Base-by-base conservation (phyloP, 352 stramenopile species). In the Globisporangium viniferum region DNA sequence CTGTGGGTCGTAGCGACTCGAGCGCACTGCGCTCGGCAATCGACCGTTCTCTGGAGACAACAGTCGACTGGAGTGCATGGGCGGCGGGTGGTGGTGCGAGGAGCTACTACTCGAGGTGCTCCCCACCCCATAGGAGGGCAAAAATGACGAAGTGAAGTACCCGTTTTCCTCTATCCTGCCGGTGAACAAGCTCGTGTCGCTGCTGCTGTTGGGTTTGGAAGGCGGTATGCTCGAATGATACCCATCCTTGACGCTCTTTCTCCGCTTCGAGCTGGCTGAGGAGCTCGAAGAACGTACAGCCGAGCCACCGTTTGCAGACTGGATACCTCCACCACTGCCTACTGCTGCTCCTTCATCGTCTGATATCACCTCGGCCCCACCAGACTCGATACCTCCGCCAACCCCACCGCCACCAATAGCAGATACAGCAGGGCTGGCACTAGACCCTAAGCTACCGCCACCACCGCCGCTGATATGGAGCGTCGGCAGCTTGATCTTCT, bases 401-500 rank as follows among this genome's bases (percentile, higher is more conserved):
- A n/a, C n/a, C n/a, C n/a, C n/a, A n/a, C n/a, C n/a, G n/a, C 59
- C 69, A 9, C 46, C 22, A 59, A 41, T 27, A 33, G 49, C 12
- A 39, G 35, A 9, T 12, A 39, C 57, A 61, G 36, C 20, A 58
- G 48, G 18, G 29, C 57, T 54, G 8, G 2, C 35, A 18, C 31
- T 59, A 0, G 14, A 31, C 12, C 35, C 35, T 7, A 0, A 39
- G 35, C 35, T 9, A 39, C 35, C 8, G 9, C 35, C 8, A 31
- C 71, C 70, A 5, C 56, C 67, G 1, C 72, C 71, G 35, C 68
- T 67, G 27, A 81, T 51, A 10, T 67, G 57, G 53, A 94, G 59
- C 2, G 82, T 69, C 1, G 85, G 87, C 9, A 94, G 64, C 59
- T 92, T 92, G 54, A 94, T 82, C 59, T 81, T 92, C 49, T 91